These are phyloP conservation scores for Phyllachora maydis DNA, from an alignment of 2,329 filamentous ascomycete species.

Conservation along the genomic window DNA sequence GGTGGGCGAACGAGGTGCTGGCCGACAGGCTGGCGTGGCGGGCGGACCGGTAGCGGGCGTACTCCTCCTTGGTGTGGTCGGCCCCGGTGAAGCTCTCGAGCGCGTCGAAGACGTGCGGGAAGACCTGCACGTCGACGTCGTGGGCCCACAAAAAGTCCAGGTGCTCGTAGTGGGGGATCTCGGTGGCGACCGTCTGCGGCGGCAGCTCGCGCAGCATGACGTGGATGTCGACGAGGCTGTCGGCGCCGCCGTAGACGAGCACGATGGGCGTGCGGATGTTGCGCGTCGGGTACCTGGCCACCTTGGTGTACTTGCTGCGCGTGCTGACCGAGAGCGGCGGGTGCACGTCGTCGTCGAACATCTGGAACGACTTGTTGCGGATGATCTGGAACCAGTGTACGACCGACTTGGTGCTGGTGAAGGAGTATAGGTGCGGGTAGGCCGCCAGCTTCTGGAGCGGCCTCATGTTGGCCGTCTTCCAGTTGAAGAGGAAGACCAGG, in stretches of 20 bases:
- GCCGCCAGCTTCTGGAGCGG: conserved; percentile 80
- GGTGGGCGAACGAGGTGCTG: conserved; percentile 10
- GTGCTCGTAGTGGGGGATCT: conserved; percentile 87
- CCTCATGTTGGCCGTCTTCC: conserved; percentile 70
- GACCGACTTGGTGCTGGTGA: conserved; percentile 88
- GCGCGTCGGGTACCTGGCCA: conserved; percentile 84
- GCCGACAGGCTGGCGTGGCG: conserved; percentile 25
- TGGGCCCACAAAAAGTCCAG: conserved; percentile 89
- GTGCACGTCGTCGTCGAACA: conserved; percentile 91
- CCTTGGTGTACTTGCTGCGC: conserved; percentile 76
- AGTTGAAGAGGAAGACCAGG: conserved; percentile 71
- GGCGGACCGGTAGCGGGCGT: conserved; percentile 31
- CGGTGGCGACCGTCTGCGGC: conserved; percentile 61
- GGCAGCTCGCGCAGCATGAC: conserved; percentile 84
- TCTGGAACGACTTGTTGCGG: conserved; percentile 85
- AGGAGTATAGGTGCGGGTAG: conserved; percentile 91
- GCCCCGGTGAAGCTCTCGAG: conserved; percentile 48
- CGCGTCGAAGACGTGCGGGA: conserved; percentile 79
- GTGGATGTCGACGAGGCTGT: conserved; percentile 84
- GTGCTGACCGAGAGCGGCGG: conserved; percentile 51
- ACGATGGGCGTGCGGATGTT: conserved; percentile 96
- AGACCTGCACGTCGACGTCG: conserved; percentile 68
- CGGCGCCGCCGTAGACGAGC: conserved; percentile 79
- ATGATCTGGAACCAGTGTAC: conserved; percentile 99
- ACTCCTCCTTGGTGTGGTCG: conserved; percentile 37